phyloP scores from a whole-genome alignment of 2,329 filamentous ascomycete species.

The Aspergillus bombycis region DNA sequence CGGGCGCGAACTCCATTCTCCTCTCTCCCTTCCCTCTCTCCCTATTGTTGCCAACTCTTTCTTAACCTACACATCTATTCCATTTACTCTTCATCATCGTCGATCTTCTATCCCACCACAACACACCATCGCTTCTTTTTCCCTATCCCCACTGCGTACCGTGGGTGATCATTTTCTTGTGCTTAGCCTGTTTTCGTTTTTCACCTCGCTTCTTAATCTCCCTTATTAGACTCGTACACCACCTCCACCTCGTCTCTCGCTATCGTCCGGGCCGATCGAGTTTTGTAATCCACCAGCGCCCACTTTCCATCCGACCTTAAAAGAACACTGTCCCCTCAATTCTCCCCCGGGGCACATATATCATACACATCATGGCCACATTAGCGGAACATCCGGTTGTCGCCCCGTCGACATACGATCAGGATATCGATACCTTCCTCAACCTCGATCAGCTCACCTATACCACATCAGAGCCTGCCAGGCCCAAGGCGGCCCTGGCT shows the following conservation, averaged over 20 bases:
- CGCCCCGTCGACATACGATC: constrained; percentile 41
- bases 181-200: constrained; percentile 6
- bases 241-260: constrained; percentile 10
- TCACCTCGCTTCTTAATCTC: not conserved
- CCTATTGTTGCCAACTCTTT: constrained; percentile 7
- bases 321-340: not conserved
- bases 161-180: constrained; percentile 5
- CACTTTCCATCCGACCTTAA: not conserved
- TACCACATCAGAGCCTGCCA: constrained; percentile 39
- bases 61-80: constrained; percentile 14
- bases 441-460: constrained; percentile 50
- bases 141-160: constrained; percentile 4
- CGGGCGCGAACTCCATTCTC: constrained; percentile 10
- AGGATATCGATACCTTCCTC: constrained; percentile 51
- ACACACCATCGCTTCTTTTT: constrained; percentile 7
- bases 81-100: constrained; percentile 9
- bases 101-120: not conserved
- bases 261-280: not conserved
- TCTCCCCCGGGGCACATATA: not conserved
- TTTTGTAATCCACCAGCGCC: not conserved
- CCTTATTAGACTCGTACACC: not conserved
- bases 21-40: not conserved
- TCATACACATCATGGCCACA: constrained; percentile 34
- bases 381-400: constrained; percentile 38
- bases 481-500: constrained; percentile 39